Base-by-base conservation (phyloP, 2,329 filamentous ascomycete species). In the Tolypocladium endophyticum region DNA sequence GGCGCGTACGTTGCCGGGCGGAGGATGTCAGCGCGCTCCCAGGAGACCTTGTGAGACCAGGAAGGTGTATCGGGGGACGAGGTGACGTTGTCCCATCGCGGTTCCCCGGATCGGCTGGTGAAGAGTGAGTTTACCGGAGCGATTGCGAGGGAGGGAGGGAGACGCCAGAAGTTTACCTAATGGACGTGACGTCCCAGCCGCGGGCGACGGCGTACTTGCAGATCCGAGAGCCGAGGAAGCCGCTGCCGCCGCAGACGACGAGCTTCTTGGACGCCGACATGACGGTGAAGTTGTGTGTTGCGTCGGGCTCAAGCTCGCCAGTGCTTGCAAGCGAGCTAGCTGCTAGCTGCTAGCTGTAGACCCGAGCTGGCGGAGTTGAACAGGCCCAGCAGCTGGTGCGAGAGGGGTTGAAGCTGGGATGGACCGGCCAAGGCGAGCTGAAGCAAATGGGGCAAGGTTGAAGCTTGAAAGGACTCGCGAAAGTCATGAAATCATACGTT, bases 241-340 rank as follows among this genome's bases (percentile, higher is more conserved):
- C 93, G 74, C 90, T 97, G 61, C 93, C 93, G 66, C 94, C 94
- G 65, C 90, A 95, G 59, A 99, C 92, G 50, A 97, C 86, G 52
- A 99, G 80, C 74, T 86, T 88, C 77, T 92, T 96, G 64, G 81
- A 80, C 64, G 81, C 78, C 58, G 81, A 76, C 74, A 85, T 83
- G 74, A 71, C 76, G 33, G 38, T 11, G 30, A 23, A n/a, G 20
- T 11, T 4, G 50, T n/a, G 11, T 16, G 30, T 12, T 8, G 53
- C 39, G 28, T 11, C 25, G 25, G 47, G 16, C 3, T 50, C 36
- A n/a, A 55, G 47, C 9, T 35, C 7, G 35, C 12, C 52, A 3
- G 18, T 36, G 45, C 25, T 11, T 18, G 8, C 4, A 14, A 12
- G 50, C 20, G 30, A 54, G 20, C 50, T 35, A 7, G 47, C 25